Percentiles rank a stretch among this genome's conserved stretches.
These are phyloP conservation scores for Lepraria neglecta DNA, from an alignment of 495 filamentous ascomycete species.

Conservation along the genomic window DNA sequence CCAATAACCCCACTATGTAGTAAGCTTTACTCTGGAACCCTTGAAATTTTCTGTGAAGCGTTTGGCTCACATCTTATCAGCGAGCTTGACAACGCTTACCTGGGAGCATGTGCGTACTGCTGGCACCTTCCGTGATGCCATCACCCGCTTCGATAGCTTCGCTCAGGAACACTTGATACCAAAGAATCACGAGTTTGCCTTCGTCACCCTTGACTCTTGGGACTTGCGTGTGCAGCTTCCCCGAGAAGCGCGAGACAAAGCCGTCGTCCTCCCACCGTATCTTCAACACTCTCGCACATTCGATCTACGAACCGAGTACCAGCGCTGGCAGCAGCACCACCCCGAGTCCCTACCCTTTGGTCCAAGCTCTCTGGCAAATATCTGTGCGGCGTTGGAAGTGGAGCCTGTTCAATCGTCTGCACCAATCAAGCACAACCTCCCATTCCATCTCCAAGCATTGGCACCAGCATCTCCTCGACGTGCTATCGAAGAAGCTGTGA, in stretches of 20 bases:
- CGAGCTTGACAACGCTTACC: slow-evolving; percentile 93
- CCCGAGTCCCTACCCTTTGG: slow-evolving; percentile 96
- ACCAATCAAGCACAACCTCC: slow-evolving; percentile 96
- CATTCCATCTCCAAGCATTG: slow-evolving; percentile 93
- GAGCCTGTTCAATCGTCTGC: slow-evolving; percentile 94
- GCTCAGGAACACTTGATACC: slow-evolving; percentile 77
- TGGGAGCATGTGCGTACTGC: slow-evolving; percentile 98
- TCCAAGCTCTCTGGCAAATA: slow-evolving; percentile 88
- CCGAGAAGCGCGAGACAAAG: slow-evolving; percentile 94
- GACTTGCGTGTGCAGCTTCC: slow-evolving; percentile 96
- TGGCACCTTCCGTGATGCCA: slow-evolving; percentile 91
- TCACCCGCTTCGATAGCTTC: slow-evolving; percentile 90
- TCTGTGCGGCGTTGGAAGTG: slow-evolving; percentile 94
- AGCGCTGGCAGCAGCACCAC: slow-evolving; percentile 96
- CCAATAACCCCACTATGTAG: slow-evolving; percentile 98
- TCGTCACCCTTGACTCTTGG: slow-evolving; percentile 97
- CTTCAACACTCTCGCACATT: slow-evolving; percentile 96
- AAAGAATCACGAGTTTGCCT: slow-evolving; percentile 89
- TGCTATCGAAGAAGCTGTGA: slow-evolving; percentile 96
- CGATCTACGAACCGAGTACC: slow-evolving; percentile 93
- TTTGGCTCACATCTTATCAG: slow-evolving; percentile 42
- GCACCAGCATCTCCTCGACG: slow-evolving; percentile 94
- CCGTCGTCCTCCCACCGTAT: slow-evolving; percentile 92
- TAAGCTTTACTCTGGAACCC: slow-evolving; percentile 49
- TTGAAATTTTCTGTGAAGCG: slow-evolving; percentile 16